Base-by-base conservation (phyloP, 495 filamentous ascomycete species). In the Xylaria castorea region DNA sequence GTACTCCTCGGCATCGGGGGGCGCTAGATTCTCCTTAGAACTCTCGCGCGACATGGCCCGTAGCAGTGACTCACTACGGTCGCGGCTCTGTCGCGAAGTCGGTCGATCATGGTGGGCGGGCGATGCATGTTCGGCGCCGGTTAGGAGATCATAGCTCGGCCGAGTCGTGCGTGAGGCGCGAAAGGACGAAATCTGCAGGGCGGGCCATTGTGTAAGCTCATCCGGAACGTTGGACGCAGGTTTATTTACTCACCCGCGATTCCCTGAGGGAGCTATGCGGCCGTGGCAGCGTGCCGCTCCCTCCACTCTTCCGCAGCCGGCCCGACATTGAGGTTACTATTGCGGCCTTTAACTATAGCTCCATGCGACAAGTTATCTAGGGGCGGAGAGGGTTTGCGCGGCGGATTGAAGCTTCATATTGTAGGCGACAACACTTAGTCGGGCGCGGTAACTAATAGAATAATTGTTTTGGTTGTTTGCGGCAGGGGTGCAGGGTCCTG, bases 111-210 rank as follows among this genome's bases (percentile, higher is more conserved):
- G 74, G 63, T 46, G 79, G 50, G 74, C 22, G 77, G 75, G n/a
- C 48, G 78, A 74, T 61, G 53, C 77, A 62, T 80, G 70, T 69
- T 81, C 51, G 83, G 82, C 83, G 58, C 90, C 90, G 42, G 87
- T 87, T 16, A 91, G 75, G 75, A 92, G 83, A 76, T 92, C 90
- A 71, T 89, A 91, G 3, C 86, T 85, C 1, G 91, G 89, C 67
- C 91, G 90, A 3, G 83, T 87, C 32, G 80, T 83, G 18, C 73
- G 61, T 1, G 81, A 74, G 36, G 82, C 75, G 66, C 83, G 82
- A 44, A 82, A 81, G 0, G 79, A 76, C 11, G 82, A 80, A 38
- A 81, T 75, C 76, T 78, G 65, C 20, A n/a, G 1, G 48, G 57
- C 18, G 16, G 60, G 14, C 55, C 36, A 9, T 58, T 8, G 25